Base-by-base conservation (phyloP, 192 early-diverging fungal genomes). In the Gigaspora rosea region DNA sequence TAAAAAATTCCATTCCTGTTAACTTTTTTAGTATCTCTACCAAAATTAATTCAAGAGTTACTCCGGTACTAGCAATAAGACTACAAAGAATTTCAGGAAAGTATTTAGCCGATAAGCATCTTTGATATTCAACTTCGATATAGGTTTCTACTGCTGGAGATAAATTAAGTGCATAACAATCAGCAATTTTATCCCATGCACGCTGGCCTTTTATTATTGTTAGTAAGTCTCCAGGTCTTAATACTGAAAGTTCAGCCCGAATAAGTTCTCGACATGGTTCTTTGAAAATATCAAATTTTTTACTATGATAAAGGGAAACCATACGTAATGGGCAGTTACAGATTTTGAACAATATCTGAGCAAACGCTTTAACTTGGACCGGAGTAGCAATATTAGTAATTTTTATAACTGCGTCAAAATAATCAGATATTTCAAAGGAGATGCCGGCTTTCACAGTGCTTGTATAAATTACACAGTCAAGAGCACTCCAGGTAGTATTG, bases 101-200 rank as follows among this genome's bases (percentile, higher is more conserved):
- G 48, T 73, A 73, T 57, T 73, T 73, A n/a, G 71, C 71, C 1
- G 71, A 58, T 73, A 73, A 58, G 71, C 33, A 8, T 73, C 13
- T 73, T 12, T 73, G 33, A 57, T 73, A 73, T 73, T 73, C 54
- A 58, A 57, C 71, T 52, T 73, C 71, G 57, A 73, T 73, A 73
- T 73, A 73, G 9, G 54, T 73, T 71, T 71, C 54, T 2, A 73
- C 71, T 54, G 33, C 71, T 56, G 33, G 54, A 13, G 54, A 73
- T 58, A 48, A 32, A 36, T 73, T 8, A 73, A 73, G 8, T 11
- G 12, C 15, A 73, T 73, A 73, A 73, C 56, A 73, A 35, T 73
- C 56, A 58, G 50, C 32, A 47, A 73, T 73, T 73, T 73, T 59
- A 15, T 73, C n/a, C 71, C 33, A 73, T 73, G 57, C 10, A 54